These are phyloP conservation scores for Nakazawaea pomicola DNA, from an alignment of 805 yeast genomes.

Conservation along the genomic window DNA sequence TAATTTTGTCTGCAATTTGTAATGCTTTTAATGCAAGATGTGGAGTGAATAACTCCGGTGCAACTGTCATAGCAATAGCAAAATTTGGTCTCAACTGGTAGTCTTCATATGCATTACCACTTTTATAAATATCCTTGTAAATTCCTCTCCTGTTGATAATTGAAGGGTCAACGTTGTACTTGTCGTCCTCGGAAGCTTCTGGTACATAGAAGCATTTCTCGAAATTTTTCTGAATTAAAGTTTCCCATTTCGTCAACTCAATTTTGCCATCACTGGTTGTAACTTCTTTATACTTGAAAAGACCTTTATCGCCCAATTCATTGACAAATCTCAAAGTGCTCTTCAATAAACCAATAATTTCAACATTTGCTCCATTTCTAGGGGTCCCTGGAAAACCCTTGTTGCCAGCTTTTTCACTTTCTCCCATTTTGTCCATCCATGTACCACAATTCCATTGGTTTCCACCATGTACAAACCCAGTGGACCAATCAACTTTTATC, in stretches of 20 bases:
- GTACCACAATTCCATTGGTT: constrained; percentile 94
- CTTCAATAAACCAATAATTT: constrained; percentile 83
- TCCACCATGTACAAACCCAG: constrained; percentile 88
- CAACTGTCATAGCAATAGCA: constrained; percentile 88
- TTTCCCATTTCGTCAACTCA: constrained; percentile 67
- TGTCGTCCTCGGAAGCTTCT: constrained; percentile 48
- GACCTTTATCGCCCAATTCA: constrained; percentile 45
- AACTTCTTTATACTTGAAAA: constrained; percentile 56
- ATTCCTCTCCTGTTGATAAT: constrained; percentile 88
- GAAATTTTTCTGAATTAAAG: constrained; percentile 62
- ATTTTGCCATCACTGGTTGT: constrained; percentile 55
- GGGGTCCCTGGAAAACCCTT: constrained; percentile 98
- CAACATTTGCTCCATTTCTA: constrained; percentile 94
- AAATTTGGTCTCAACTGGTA: constrained; percentile 91
- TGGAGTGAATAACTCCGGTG: constrained; percentile 82
- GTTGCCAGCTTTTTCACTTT: constrained; percentile 73
- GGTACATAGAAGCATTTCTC: constrained; percentile 82
- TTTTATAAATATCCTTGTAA: constrained; percentile 77
- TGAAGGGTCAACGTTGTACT: constrained; percentile 55
- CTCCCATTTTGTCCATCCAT: constrained; percentile 99
- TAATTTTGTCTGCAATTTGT: constrained; percentile 59
- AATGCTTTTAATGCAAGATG: constrained; percentile 61
- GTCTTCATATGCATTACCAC: constrained; percentile 89
- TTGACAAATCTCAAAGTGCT: constrained; percentile 79
- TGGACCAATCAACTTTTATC: constrained; percentile 78